A percentile compares a stretch with the other conserved stretches of the same genome.
Evolutionary conservation across 139 green algal genomes (phyloP).

Genomic region (Auxenochlorella protothecoides): DNA sequence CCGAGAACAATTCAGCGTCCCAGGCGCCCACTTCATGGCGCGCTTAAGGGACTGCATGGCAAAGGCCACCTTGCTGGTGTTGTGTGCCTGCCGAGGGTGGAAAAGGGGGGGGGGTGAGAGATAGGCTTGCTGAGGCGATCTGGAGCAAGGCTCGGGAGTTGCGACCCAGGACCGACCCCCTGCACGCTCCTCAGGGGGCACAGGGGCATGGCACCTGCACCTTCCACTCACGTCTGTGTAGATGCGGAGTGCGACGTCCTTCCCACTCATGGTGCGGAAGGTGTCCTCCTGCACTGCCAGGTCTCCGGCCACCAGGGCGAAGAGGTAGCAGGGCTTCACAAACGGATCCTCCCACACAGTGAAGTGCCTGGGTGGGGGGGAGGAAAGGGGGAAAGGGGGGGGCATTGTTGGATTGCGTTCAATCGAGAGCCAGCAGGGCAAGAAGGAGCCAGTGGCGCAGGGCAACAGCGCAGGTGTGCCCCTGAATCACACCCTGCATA

Average conservation of each 20-base stretch:
- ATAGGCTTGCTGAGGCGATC: too few relatives aligned
- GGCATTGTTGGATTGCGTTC: too few relatives aligned
- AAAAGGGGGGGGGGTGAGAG: not conserved
- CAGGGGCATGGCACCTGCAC: too few relatives aligned
- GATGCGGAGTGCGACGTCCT: slow-evolving; percentile 77
- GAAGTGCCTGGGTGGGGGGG: slow-evolving; percentile 13
- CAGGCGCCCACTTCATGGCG: slow-evolving; percentile 69
- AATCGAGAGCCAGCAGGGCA: too few relatives aligned
- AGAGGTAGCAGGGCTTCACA: slow-evolving; percentile 96
- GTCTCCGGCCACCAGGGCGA: slow-evolving; percentile 93
- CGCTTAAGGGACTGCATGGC: slow-evolving; percentile 88
- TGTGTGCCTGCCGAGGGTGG: slow-evolving; percentile 31
- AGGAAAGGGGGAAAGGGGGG: too few relatives aligned
- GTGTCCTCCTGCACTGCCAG: slow-evolving; percentile 69
- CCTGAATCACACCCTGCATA: too few relatives aligned
- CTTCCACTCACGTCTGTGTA: slow-evolving; percentile 24
- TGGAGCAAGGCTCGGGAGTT: too few relatives aligned
- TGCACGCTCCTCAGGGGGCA: too few relatives aligned
- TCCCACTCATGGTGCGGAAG: slow-evolving; percentile 71
- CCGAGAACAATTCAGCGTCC: not conserved
- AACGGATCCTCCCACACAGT: slow-evolving; percentile 89
- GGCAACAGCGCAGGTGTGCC: too few relatives aligned
- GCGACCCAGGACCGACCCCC: too few relatives aligned
- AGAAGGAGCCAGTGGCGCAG: too few relatives aligned
- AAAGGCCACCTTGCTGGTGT: slow-evolving; percentile 62